Evolutionary conservation across 495 filamentous ascomycete species (phyloP).

Genomic region (Daldinia vernicosa): DNA sequence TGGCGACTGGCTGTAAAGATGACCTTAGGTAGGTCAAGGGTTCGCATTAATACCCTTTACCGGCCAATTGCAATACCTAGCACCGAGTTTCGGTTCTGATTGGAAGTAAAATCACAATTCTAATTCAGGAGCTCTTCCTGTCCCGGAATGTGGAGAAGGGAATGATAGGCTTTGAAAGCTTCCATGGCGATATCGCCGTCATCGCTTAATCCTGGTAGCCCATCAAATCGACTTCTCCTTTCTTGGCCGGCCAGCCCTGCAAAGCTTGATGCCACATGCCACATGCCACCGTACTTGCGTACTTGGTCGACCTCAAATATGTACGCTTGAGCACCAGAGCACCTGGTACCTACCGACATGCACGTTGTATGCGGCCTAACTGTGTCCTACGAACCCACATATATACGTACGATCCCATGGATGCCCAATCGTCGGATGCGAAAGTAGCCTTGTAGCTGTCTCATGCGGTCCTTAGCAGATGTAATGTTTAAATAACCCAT

Average conservation of each 20-base stretch:
- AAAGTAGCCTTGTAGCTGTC: conserved; percentile 28
- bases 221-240: conserved; percentile 24
- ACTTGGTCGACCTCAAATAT: conserved; percentile 12
- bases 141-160: conserved; percentile 44
- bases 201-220: conserved; percentile 38
- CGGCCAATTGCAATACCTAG: conserved; percentile 41
- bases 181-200: conserved; percentile 30
- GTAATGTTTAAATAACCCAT: conserved; percentile 17
- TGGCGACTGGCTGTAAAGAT: conserved; percentile 23
- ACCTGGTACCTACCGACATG: conserved; percentile 39
- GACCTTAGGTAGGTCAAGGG: conserved; percentile 1
- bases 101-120: conserved; percentile 36
- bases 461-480: conserved; percentile 18
- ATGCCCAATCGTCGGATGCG: conserved; percentile 47
- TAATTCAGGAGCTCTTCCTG: conserved; percentile 37
- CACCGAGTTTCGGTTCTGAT: conserved; percentile 32
- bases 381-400: conserved; percentile 42
- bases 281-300: conserved; percentile 16
- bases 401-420: conserved; percentile 41
- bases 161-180: conserved; percentile 38
- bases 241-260: conserved; percentile 37
- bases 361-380: conserved; percentile 46
- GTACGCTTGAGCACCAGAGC: conserved; percentile 14
- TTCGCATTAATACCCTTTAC: conserved; percentile 30
- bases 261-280: conserved; percentile 26